Conservation (phyloP, 495 filamentous ascomycete species). For the Aspergillus indologenus region DNA sequence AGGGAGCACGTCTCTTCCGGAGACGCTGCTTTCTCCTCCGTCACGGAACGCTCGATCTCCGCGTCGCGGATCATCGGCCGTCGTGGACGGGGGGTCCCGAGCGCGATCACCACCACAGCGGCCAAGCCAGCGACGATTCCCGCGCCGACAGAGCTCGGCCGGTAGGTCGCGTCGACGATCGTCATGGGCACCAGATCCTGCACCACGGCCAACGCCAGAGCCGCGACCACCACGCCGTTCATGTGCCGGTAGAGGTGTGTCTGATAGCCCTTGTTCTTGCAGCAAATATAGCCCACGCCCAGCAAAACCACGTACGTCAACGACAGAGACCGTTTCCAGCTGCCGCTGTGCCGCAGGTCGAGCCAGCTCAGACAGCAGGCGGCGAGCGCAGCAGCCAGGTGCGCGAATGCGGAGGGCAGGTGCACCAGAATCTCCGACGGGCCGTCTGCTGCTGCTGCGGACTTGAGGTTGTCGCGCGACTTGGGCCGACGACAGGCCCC, state of each 20-base stretch:
- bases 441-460: neutral
- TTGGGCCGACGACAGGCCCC: constrained; percentile 8
- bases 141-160: constrained; percentile 8
- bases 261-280: constrained; percentile 1
- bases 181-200: constrained; percentile 19
- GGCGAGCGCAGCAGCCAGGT: constrained; percentile 15
- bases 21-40: constrained; percentile 30
- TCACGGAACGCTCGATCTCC: constrained; percentile 5
- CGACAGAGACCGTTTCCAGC: constrained; percentile 18
- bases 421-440: constrained; percentile 6
- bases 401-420: constrained; percentile 17
- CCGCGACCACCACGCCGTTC: constrained; percentile 14
- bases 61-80: constrained; percentile 2
- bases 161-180: constrained; percentile 20
- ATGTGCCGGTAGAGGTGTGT: constrained; percentile 18
- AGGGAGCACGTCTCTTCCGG: constrained; percentile 50
- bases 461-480: neutral
- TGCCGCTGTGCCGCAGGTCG: constrained; percentile 1
- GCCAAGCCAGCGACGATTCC: constrained; percentile 16
- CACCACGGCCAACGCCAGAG: constrained; percentile 13
- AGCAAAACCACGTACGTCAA: constrained; percentile 21
- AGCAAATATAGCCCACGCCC: constrained; percentile 13
- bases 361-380: constrained; percentile 19
- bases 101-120: constrained; percentile 13
- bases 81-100: constrained; percentile 21